These are phyloP conservation scores for Persicaria tinctoria DNA, from an alignment of 148 eudicot genomes.

Conservation along the genomic window DNA sequence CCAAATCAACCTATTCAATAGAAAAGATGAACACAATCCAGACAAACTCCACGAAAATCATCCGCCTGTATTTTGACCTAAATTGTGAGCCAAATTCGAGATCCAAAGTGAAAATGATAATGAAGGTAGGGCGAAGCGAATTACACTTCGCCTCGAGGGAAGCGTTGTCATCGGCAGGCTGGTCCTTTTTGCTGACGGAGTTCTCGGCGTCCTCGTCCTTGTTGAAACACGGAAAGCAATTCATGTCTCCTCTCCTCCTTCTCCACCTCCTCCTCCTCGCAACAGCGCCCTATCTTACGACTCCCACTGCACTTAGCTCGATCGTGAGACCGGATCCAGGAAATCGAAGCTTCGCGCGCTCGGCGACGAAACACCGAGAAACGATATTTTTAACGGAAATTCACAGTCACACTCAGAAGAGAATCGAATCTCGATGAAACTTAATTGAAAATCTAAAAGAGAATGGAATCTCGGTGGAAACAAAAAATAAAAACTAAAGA, in stretches of 20 bases:
- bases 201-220: neutral
- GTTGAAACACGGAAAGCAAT: conserved; percentile 16
- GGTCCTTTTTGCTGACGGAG: neutral
- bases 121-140: conserved; percentile 1
- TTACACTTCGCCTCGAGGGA: neutral
- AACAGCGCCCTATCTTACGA: neutral
- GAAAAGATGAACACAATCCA: neutral
- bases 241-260: conserved; percentile 7
- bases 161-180: neutral
- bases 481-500: no score
- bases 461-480: no score
- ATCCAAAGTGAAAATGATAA: neutral
- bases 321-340: no score
- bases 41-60: neutral
- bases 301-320: neutral
- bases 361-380: neutral
- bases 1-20: neutral
- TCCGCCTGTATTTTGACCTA: neutral
- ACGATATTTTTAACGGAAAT: neutral
- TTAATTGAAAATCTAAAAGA: no score
- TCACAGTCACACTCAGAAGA: neutral
- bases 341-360: neutral
- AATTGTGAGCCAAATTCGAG: neutral
- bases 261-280: conserved; percentile 4
- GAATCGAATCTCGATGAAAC: neutral